These are phyloP conservation scores for Trypanosoma lewisi DNA, from an alignment of 208 protist species.

Conservation along the genomic window DNA sequence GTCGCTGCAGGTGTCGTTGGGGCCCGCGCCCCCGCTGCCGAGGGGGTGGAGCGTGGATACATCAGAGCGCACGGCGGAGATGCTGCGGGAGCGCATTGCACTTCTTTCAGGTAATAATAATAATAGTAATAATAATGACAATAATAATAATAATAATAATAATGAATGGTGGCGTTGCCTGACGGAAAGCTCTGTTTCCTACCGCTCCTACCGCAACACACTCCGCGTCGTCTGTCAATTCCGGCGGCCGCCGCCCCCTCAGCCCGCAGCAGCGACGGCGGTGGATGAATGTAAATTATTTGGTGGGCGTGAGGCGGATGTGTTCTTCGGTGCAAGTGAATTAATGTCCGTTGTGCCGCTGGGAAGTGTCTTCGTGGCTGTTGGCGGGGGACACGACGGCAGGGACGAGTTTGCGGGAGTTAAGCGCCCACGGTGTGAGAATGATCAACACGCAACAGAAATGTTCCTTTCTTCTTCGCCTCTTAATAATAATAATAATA, in stretches of 20 bases:
- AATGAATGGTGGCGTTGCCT: slow-evolving; percentile 11
- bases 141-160: no score
- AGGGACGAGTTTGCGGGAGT: neutral
- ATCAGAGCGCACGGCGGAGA: slow-evolving; percentile 12
- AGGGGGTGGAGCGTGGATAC: neutral
- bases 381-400: neutral
- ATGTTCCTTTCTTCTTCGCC: no score
- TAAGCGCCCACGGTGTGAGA: slow-evolving; percentile 6
- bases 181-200: slow-evolving; percentile 8
- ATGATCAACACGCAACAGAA: no score
- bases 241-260: neutral
- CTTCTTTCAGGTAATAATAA: neutral
- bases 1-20: slow-evolving; percentile 17
- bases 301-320: slow-evolving; percentile 14
- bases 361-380: slow-evolving; percentile 26
- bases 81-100: slow-evolving; percentile 24
- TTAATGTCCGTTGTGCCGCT: slow-evolving; percentile 26
- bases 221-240: slow-evolving; percentile 24
- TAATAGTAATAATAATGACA: neutral
- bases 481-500: no score
- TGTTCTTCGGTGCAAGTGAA: slow-evolving; percentile 23
- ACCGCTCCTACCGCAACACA: neutral
- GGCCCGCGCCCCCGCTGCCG: neutral
- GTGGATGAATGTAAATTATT: neutral
- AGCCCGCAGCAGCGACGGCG: neutral